Evolutionary conservation across 805 yeast genomes (phyloP).

Genomic region (Hanseniaspora lachancei): DNA sequence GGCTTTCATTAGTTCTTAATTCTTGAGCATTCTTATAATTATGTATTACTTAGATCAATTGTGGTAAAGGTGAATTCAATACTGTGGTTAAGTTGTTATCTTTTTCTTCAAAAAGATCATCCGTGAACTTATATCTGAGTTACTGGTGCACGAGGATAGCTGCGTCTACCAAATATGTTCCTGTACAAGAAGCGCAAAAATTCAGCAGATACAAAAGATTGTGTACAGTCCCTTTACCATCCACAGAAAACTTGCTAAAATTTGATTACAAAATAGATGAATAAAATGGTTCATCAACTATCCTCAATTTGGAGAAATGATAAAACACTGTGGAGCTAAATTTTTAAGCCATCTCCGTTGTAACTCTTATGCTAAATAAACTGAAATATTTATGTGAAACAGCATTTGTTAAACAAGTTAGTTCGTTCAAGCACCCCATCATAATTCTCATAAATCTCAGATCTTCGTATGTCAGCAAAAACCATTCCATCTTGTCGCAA

Average conservation of each 20-base stretch:
- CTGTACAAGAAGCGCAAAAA: background rate
- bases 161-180: background rate
- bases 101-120: background rate
- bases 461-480: background rate
- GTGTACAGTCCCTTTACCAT: background rate
- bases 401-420: background rate
- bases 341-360: background rate
- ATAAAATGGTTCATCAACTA: no score
- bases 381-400: background rate
- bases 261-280: background rate
- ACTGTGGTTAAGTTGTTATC: background rate
- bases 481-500: background rate
- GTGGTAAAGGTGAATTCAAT: background rate
- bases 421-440: background rate
- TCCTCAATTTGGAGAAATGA: background rate
- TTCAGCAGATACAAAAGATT: background rate
- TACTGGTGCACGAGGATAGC: background rate
- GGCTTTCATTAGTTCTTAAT: background rate
- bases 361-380: background rate
- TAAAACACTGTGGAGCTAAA: background rate
- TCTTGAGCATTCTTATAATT: background rate
- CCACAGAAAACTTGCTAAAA: no score
- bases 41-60: background rate
- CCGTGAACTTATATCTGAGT: background rate
- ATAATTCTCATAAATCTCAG: background rate